Base-by-base conservation (phyloP, 1,284 basidiomycete species). In the Laetiporus sulphureus region DNA sequence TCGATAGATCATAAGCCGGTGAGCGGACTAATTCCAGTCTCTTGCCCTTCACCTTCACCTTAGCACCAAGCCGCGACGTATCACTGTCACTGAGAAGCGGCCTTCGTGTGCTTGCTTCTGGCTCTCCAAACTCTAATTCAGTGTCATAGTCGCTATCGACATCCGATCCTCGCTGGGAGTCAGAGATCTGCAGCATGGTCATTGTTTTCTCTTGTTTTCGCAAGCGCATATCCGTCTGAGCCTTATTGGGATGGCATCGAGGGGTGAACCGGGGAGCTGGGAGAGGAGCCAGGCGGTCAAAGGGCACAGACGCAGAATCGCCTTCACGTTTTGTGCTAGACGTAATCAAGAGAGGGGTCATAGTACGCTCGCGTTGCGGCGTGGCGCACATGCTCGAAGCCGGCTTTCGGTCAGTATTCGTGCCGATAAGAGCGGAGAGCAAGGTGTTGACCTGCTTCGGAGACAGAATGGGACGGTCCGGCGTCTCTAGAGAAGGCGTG, bases 201-300 rank as follows among this genome's bases (percentile, higher is more conserved):
- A 87, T 69, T 1, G 79, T 81, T 44, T 77, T 78, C 0, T 79
- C 77, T 45, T 85, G 79, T 13, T 66, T 69, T 50, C 66, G 72
- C 20, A 87, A 61, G 58, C 77, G 68, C 1, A 70, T 67, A 7
- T 87, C 83, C 0, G 77, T 74, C 50, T 86, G 83, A 0, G 72
- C 73, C 49, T 71, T 77, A 21, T 71, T 71, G 35, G 77, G 74
- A 0, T 80, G 78, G 0, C 76, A 77, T 3, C 65, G 68, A 7
- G 60, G 52, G 20, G 54, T 63, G 55, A 84, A 83, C 32, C 68
- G 74, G 15, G 73, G 79, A 1, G 78, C 72, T 5, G 78, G 57
- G 1, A 85, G 68, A 15, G 82, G 81, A 11, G 75, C 81, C 18
- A 86, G 72, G 18, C 77, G 71, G 55, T 83, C 76, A 48, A 84